Evolutionary conservation across 495 filamentous ascomycete species (phyloP).

Genomic region (Aspergillus biplanus): DNA sequence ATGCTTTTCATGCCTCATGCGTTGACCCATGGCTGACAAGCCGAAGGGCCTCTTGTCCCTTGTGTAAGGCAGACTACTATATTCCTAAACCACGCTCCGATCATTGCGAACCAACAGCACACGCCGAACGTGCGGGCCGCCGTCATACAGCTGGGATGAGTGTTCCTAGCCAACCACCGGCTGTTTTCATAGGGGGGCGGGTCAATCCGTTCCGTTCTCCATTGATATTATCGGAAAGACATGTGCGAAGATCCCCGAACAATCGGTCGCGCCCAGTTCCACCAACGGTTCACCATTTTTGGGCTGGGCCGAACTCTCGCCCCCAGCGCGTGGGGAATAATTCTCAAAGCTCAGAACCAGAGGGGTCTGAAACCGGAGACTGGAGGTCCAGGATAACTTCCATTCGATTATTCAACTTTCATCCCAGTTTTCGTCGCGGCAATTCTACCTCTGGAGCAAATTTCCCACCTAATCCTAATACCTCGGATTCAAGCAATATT

Average conservation of each 20-base stretch:
- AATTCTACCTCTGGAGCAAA: background rate
- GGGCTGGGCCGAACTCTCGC: slow-evolving; percentile 7
- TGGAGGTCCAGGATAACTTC: slow-evolving; percentile 3
- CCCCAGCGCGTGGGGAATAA: background rate
- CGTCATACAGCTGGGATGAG: slow-evolving; percentile 21
- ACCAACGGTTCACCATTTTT: slow-evolving; percentile 3
- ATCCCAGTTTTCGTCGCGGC: slow-evolving; percentile 5
- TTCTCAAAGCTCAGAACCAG: background rate
- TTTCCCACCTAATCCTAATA: background rate
- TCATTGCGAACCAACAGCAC: slow-evolving; percentile 25
- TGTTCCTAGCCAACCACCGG: slow-evolving; percentile 26
- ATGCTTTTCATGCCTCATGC: slow-evolving; percentile 95
- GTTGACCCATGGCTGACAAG: slow-evolving; percentile 97
- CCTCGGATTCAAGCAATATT: background rate
- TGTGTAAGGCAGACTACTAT: slow-evolving; percentile 89
- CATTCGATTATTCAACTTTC: slow-evolving; percentile 7
- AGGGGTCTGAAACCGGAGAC: background rate
- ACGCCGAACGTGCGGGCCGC: slow-evolving; percentile 36
- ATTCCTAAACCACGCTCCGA: slow-evolving; percentile 74
- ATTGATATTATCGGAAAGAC: slow-evolving; percentile 7
- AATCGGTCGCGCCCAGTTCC: slow-evolving; percentile 1
- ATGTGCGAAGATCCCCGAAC: slow-evolving; percentile 1
- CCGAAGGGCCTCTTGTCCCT: slow-evolving; percentile 89
- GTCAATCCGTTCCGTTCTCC: slow-evolving; percentile 22
- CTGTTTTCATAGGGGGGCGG: slow-evolving; percentile 30